A percentile compares a stretch with the other conserved stretches of the same genome.
Evolutionary conservation across 2,329 filamentous ascomycete species (phyloP).

Genomic region (Pleoardoris graminearum): DNA sequence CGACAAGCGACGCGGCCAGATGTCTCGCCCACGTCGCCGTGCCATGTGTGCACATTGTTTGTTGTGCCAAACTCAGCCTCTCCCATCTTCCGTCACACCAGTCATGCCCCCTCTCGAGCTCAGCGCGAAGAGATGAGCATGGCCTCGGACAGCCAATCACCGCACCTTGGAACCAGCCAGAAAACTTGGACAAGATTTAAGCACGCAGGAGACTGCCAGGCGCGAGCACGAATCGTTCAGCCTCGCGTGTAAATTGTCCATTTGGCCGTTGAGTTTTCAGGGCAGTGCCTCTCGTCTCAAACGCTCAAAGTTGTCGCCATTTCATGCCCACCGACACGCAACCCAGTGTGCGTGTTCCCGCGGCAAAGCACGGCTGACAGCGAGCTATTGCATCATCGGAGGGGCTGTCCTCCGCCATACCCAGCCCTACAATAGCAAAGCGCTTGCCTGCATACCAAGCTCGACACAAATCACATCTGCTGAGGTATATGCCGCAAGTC

Average conservation of each 20-base stretch:
- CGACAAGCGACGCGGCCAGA: neutral
- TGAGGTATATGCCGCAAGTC: slow-evolving; percentile 8
- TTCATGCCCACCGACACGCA: neutral
- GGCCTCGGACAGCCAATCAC: slow-evolving; percentile 35
- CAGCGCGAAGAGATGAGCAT: neutral
- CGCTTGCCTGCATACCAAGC: slow-evolving; percentile 26
- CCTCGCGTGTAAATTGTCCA: slow-evolving; percentile 13
- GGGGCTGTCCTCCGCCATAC: slow-evolving; percentile 9
- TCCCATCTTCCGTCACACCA: neutral
- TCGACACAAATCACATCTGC: slow-evolving; percentile 10
- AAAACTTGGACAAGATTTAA: slow-evolving; percentile 28
- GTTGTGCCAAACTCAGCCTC: slow-evolving; percentile 4
- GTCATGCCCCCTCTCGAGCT: neutral
- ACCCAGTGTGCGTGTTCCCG: slow-evolving; percentile 7
- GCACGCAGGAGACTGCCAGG: neutral
- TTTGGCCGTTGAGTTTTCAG: slow-evolving; percentile 15
- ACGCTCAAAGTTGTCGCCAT: neutral
- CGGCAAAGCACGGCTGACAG: slow-evolving; percentile 14
- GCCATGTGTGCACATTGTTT: slow-evolving; percentile 7
- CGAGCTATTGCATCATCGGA: slow-evolving; percentile 29
- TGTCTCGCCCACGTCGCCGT: slow-evolving; percentile 1
- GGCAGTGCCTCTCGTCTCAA: slow-evolving; percentile 6
- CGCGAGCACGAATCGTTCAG: slow-evolving; percentile 24
- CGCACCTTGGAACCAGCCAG: slow-evolving; percentile 36
- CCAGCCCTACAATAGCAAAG: slow-evolving; percentile 15